These are phyloP conservation scores for Eutypella sp. DNA, from an alignment of 2,329 filamentous ascomycete genomes.

Conservation along the genomic window DNA sequence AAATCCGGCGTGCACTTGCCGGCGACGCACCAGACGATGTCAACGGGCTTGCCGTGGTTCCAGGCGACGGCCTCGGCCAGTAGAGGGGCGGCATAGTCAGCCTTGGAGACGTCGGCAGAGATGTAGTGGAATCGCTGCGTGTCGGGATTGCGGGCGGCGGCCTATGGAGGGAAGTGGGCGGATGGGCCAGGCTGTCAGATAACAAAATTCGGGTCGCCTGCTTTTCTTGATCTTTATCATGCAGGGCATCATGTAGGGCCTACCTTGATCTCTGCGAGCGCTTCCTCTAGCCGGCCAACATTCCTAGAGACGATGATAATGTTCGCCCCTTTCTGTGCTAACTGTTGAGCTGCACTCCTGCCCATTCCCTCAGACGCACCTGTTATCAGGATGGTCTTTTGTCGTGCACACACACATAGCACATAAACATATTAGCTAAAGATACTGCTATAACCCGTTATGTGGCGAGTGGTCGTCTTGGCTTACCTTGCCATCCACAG, in stretches of 20 bases:
- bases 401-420: slow-evolving; percentile 3
- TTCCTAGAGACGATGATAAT: slow-evolving; percentile 81
- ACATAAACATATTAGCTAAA: too few relatives aligned
- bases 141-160: slow-evolving; percentile 58
- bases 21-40: slow-evolving; percentile 89
- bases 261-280: slow-evolving; percentile 48
- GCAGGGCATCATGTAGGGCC: too few relatives aligned
- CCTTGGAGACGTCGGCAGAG: slow-evolving; percentile 71
- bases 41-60: slow-evolving; percentile 70
- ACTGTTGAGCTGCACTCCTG: slow-evolving; percentile 64
- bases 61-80: slow-evolving; percentile 68
- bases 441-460: too few relatives aligned
- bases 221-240: too few relatives aligned
- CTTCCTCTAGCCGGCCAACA: slow-evolving; percentile 65
- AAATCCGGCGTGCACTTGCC: slow-evolving; percentile 70
- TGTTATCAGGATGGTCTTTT: slow-evolving; percentile 79
- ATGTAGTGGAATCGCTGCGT: slow-evolving; percentile 80
- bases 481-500: slow-evolving; percentile 75
- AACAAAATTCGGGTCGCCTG: neutral
- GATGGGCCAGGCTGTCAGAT: slow-evolving; percentile 9
- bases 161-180: too few relatives aligned
- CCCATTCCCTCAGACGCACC: slow-evolving; percentile 94
- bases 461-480: slow-evolving; percentile 1
- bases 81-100: slow-evolving; percentile 64
- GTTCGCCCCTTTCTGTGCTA: slow-evolving; percentile 80